Evolutionary conservation across 2,329 filamentous ascomycete species (phyloP).

Genomic region (Paecilomyces sp.): DNA sequence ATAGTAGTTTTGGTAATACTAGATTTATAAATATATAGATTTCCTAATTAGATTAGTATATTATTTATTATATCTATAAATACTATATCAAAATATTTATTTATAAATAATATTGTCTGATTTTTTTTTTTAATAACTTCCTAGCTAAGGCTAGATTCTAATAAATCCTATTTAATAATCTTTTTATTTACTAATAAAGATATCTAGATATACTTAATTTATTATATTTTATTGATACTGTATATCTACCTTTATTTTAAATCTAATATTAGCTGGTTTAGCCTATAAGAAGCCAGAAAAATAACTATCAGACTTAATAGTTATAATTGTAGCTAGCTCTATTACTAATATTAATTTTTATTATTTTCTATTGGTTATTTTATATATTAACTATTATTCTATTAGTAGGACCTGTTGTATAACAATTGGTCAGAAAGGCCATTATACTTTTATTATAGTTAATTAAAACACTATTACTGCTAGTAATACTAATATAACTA

Average conservation of each 20-base stretch:
- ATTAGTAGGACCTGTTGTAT: not conserved
- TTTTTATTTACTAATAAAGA: not conserved
- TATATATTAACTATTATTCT: not conserved
- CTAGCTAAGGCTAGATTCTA: not conserved
- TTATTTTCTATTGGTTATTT: not conserved
- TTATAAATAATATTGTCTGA: not conserved
- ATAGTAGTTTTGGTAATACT: not conserved
- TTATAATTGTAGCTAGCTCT: not conserved
- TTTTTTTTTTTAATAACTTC: not conserved
- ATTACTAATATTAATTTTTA: not conserved
- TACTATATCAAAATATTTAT: not conserved
- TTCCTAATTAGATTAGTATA: not conserved
- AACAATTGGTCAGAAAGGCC: too few species aligned
- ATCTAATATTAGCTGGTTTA: not conserved
- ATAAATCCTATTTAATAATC: not conserved
- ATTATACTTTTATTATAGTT: not conserved
- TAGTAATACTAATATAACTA: too few species aligned
- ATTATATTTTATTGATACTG: not conserved
- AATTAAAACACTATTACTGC: not conserved
- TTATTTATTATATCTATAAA: not conserved
- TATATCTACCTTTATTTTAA: not conserved
- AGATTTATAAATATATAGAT: not conserved
- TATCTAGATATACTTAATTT: not conserved
- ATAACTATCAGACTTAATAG: not conserved
- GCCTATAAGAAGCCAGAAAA: not conserved